phyloP scores from a whole-genome alignment of 305 asterid genomes.

The Fraxinus dipetala region DNA sequence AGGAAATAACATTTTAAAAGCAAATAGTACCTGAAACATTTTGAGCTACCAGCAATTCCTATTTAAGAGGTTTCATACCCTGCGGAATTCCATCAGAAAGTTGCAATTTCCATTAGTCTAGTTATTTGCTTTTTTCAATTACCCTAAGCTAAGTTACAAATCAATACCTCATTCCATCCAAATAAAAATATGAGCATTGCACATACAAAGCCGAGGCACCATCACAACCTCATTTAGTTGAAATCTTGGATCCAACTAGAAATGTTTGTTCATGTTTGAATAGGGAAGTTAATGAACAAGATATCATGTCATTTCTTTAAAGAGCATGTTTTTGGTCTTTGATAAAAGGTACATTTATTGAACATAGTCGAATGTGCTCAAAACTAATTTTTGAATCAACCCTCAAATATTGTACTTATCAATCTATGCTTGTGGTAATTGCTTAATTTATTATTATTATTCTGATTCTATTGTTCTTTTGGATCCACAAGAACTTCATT shows the following conservation, averaged over 20 bases:
- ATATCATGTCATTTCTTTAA: not conserved
- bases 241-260: not conserved
- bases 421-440: not conserved
- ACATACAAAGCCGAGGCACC: not conserved
- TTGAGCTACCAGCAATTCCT: conserved; percentile 27
- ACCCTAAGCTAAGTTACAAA: not conserved
- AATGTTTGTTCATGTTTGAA: not conserved
- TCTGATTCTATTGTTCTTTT: not conserved
- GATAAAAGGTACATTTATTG: not conserved
- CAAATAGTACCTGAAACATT: conserved; percentile 32
- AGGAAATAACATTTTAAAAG: conserved; percentile 11
- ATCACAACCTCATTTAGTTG: conserved; percentile 8
- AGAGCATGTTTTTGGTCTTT: not conserved
- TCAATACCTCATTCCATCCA: not conserved
- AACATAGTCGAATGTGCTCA: not conserved
- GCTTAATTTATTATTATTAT: not conserved
- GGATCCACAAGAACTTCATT: not conserved
- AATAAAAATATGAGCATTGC: not conserved
- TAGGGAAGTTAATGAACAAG: not conserved
- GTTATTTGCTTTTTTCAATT: not conserved
- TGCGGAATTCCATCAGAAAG: conserved; percentile 23
- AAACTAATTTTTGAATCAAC: not conserved
- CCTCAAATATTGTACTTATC: not conserved
- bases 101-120: conserved; percentile 3
- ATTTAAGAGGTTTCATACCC: conserved; percentile 75